A percentile compares a stretch with the other conserved stretches of the same genome.
These are phyloP conservation scores for Sugiyamaella japonica DNA, from an alignment of 1,139 yeast species.

Conservation along the genomic window DNA sequence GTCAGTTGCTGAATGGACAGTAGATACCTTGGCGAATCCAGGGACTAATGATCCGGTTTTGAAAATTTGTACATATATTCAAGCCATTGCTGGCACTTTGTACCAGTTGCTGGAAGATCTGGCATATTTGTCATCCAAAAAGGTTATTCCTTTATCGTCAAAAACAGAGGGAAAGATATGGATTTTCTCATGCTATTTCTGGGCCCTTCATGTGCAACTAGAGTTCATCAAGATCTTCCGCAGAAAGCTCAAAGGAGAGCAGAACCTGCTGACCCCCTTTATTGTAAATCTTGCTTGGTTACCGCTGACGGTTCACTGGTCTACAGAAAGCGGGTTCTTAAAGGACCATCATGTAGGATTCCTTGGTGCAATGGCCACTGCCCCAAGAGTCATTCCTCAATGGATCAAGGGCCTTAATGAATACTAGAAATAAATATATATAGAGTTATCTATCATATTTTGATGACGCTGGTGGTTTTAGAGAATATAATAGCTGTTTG, in stretches of 20 bases:
- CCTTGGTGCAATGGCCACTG: conserved; percentile 43
- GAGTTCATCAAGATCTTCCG: conserved; percentile 35
- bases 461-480: neutral
- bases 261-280: conserved; percentile 33
- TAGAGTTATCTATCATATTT: neutral
- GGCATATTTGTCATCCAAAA: conserved; percentile 44
- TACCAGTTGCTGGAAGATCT: conserved; percentile 46
- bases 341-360: conserved; percentile 41
- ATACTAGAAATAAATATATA: conserved; percentile 3
- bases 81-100: conserved; percentile 40
- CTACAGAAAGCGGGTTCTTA: conserved; percentile 41
- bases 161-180: conserved; percentile 38
- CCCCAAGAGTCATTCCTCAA: conserved; percentile 30
- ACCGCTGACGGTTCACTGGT: conserved; percentile 48
- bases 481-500: conserved; percentile 24
- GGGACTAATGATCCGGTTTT: conserved; percentile 29
- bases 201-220: conserved; percentile 46
- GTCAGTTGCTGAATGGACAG: conserved; percentile 42
- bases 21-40: conserved; percentile 30
- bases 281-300: conserved; percentile 44
- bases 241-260: conserved; percentile 22
- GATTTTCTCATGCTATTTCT: conserved; percentile 43
- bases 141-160: conserved; percentile 37
- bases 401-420: conserved; percentile 24
- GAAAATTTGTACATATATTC: conserved; percentile 37